Conservation (phyloP, 768 basidiomycete species). For the Rhodotorula babjevae region DNA sequence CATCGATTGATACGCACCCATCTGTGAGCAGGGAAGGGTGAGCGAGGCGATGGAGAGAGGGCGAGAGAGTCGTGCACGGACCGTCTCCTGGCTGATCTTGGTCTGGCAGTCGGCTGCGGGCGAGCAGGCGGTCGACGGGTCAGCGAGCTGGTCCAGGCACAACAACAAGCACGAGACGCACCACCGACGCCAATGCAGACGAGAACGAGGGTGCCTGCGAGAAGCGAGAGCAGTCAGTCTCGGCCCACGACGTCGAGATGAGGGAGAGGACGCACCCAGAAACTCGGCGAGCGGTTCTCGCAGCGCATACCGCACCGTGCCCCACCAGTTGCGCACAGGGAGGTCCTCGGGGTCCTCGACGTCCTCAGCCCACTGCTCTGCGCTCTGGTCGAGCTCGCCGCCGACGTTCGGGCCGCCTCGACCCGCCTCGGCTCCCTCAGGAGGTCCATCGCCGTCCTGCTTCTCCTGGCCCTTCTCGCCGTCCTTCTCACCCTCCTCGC, state of each 20-base stretch:
- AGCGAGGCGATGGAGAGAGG: neutral
- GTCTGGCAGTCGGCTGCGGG: slow-evolving; percentile 27
- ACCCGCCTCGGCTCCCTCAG: neutral
- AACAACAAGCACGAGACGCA: neutral
- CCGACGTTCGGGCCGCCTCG: slow-evolving; percentile 4
- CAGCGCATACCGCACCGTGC: slow-evolving; percentile 23
- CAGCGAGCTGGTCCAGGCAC: neutral
- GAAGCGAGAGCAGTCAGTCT: neutral
- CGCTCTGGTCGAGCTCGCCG: slow-evolving; percentile 25
- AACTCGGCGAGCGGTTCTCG: slow-evolving; percentile 36
- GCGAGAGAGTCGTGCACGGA: neutral
- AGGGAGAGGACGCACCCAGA: neutral
- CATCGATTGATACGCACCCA: slow-evolving; percentile 2
- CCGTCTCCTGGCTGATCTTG: slow-evolving; percentile 15
- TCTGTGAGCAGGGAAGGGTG: neutral
- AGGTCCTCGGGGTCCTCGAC: neutral
- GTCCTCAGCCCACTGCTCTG: slow-evolving; percentile 17
- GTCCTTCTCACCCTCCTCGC: neutral
- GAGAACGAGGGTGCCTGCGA: slow-evolving; percentile 6
- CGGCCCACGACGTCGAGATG: too few species aligned
- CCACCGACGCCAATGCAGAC: slow-evolving; percentile 27
- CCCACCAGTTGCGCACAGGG: slow-evolving; percentile 32
- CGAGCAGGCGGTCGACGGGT: too few species aligned
- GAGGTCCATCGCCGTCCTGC: neutral
- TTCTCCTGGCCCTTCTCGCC: neutral